Evolutionary conservation across 331 rosid genomes (phyloP).

Genomic region (Phaseolus coccineus): DNA sequence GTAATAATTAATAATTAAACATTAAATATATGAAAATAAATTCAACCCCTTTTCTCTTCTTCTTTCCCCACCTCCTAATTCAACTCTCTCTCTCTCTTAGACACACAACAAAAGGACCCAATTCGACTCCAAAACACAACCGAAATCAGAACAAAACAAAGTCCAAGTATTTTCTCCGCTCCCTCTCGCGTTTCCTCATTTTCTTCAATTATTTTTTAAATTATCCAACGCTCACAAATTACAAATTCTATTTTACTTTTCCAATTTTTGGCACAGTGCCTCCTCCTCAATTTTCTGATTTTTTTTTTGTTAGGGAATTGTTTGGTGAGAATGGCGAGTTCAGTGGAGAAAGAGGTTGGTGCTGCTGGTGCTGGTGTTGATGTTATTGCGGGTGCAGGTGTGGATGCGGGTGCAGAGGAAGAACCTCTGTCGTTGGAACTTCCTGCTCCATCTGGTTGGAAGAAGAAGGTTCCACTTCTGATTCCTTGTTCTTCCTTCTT

Average conservation of each 20-base stretch:
- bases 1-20: neutral
- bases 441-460: conserved; percentile 98
- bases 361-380: conserved; percentile 33
- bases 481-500: neutral
- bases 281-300: conserved; percentile 23
- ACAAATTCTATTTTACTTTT: neutral
- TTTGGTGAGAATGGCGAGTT: conserved; percentile 79
- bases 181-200: conserved; percentile 11
- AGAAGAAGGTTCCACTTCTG: conserved; percentile 72
- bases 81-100: neutral
- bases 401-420: conserved; percentile 45
- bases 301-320: neutral
- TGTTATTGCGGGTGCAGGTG: conserved; percentile 22
- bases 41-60: conserved; percentile 16
- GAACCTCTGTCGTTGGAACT: conserved; percentile 85
- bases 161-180: conserved; percentile 32
- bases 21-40: no score
- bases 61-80: conserved; percentile 39
- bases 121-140: conserved; percentile 20
- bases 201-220: neutral
- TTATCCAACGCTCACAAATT: neutral
- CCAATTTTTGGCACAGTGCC: conserved; percentile 11
- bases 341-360: conserved; percentile 67
- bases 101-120: neutral
- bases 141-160: conserved; percentile 26